Evolutionary conservation across 768 basidiomycete species (phyloP).

Genomic region (Kwoniella bestiolae): DNA sequence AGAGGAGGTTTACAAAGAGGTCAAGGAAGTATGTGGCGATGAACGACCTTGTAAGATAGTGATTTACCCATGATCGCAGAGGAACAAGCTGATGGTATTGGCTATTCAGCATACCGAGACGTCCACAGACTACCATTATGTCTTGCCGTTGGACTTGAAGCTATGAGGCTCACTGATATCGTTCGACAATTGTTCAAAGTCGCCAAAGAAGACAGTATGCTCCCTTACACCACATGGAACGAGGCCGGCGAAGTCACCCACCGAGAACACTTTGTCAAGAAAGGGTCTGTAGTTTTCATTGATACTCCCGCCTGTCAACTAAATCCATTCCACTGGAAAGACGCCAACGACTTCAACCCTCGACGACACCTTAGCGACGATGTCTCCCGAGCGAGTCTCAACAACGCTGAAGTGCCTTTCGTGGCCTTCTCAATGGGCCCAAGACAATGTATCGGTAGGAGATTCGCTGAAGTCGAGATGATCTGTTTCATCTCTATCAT

Average conservation of each 20-base stretch:
- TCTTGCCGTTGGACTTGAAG: slow-evolving; percentile 30
- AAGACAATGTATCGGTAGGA: slow-evolving; percentile 39
- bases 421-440: slow-evolving; percentile 32
- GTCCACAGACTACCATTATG: slow-evolving; percentile 27
- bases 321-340: slow-evolving; percentile 37
- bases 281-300: slow-evolving; percentile 34
- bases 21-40: slow-evolving; percentile 34
- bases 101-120: slow-evolving; percentile 33
- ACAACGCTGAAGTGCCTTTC: slow-evolving; percentile 14
- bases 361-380: slow-evolving; percentile 11
- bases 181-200: slow-evolving; percentile 38
- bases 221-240: slow-evolving; percentile 44
- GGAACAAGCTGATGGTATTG: neutral
- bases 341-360: slow-evolving; percentile 9
- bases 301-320: slow-evolving; percentile 28
- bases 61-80: too few species aligned
- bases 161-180: slow-evolving; percentile 37
- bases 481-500: slow-evolving; percentile 27
- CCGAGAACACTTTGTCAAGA: slow-evolving; percentile 29
- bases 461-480: slow-evolving; percentile 44
- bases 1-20: slow-evolving; percentile 45
- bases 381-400: slow-evolving; percentile 1
- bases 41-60: slow-evolving; percentile 30
- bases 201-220: slow-evolving; percentile 24
- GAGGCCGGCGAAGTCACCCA: slow-evolving; percentile 22